Base-by-base conservation (phyloP, 129 eudicot genomes). In the Arctium lappa region DNA sequence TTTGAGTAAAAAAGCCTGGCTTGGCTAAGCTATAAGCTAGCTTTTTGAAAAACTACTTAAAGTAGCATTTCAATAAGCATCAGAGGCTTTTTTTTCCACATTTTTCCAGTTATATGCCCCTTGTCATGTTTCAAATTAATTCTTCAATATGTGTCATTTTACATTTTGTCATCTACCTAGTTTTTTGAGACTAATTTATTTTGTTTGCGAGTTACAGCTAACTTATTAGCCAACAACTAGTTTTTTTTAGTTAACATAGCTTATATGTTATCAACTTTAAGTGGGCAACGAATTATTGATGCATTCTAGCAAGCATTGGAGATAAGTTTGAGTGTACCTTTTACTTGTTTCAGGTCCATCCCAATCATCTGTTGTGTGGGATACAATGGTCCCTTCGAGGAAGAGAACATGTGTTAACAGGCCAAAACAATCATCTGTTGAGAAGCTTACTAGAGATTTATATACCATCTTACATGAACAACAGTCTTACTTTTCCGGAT, bases 361-460 rank as follows among this genome's bases (percentile, higher is more conserved):
- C 16, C 95, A 93, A 76, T 78, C 82, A 66, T 87, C 93, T 12
- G 70, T 78, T 37, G 92, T 86, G 62, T 91, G 97, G 97, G 95
- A 93, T 70, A 27, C 93, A 81, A 84, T 29, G 75, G 95, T 91
- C 76, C 97, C 97, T 12, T 91, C 95, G 30, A 88, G 91, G 79
- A 93, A 93, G 84, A 89, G 97, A 73, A 93, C 95, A 44, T 93
- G 95, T 81, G 77, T 91, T 8, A 81, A 83, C 76, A 90, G 92
- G 69, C 68, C 91, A 72, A 91, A 91, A 83, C 90, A 86, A 78
- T 91, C 97, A 60, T 83, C 93, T 22, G 95, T 93, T 3, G 95
- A 93, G 86, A 91, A 91, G 88, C 97, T 93, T 80, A 89, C 93
- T 5, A 86, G 79, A 82, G 97, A 93, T 88, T 86, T 93, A 3